Conservation (phyloP, 768 basidiomycete species). For the Mycena polygramma region DNA sequence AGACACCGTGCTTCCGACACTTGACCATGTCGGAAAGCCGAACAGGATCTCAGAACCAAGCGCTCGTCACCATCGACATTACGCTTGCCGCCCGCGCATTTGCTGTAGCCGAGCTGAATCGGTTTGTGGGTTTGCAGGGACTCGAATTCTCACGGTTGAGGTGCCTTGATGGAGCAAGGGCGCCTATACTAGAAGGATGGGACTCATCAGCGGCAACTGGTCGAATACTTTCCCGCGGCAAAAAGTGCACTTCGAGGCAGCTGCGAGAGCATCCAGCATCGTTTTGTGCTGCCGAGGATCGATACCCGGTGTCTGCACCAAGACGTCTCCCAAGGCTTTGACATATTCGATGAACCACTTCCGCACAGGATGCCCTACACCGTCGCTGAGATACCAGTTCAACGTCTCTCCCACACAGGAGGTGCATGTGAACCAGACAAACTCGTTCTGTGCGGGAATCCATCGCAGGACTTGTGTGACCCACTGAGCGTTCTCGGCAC, state of each 20-base stretch:
- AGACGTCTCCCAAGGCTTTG: not conserved
- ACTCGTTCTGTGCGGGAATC: no score
- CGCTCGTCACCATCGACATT: not conserved
- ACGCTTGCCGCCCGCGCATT: not conserved
- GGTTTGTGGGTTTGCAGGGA: no score
- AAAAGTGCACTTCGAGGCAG: constrained; percentile 2
- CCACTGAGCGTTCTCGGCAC: not conserved
- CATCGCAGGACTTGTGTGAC: no score
- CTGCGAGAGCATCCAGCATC: not conserved
- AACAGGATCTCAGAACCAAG: no score
- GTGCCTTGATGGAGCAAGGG: no score
- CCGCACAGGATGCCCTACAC: not conserved
- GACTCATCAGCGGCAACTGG: constrained; percentile 3
- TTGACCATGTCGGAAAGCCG: constrained; percentile 7
- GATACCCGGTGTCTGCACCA: constrained; percentile 3
- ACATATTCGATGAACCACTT: constrained; percentile 12
- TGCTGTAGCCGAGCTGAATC: no score
- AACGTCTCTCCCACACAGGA: not conserved
- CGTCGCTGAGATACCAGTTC: constrained; percentile 9
- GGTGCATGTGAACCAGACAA: constrained; percentile 1
- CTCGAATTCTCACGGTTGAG: no score
- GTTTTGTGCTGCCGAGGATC: not conserved
- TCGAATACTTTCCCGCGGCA: constrained; percentile 11
- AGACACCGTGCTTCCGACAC: not conserved
- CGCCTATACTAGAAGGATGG: no score